Evolutionary conservation across 257 asterid species (phyloP).

Genomic region (Gentiana dahurica): DNA sequence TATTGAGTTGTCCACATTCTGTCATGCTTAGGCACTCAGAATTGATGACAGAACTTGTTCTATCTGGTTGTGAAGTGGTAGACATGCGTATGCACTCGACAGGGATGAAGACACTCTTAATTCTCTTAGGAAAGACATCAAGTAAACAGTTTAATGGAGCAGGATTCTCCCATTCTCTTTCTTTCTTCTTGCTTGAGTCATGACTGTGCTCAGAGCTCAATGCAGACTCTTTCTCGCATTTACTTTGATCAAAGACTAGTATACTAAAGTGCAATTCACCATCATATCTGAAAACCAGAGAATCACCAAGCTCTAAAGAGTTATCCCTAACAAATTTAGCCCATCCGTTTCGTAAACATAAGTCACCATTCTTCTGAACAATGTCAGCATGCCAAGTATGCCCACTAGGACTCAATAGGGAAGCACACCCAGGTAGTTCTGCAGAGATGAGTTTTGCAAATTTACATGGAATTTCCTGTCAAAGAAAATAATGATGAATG

Average conservation of each 20-base stretch:
- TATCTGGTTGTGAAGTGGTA: no score
- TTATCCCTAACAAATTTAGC: constrained; percentile 35
- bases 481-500: not conserved
- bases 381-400: constrained; percentile 32
- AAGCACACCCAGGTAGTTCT: constrained; percentile 16
- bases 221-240: constrained; percentile 73
- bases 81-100: constrained; percentile 15
- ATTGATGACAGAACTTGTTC: constrained; percentile 30
- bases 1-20: constrained; percentile 18
- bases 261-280: constrained; percentile 62
- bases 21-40: constrained; percentile 16
- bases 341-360: constrained; percentile 38
- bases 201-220: constrained; percentile 50
- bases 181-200: constrained; percentile 34
- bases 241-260: constrained; percentile 58
- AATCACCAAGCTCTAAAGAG: constrained; percentile 29
- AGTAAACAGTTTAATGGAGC: constrained; percentile 30
- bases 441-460: constrained; percentile 43
- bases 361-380: constrained; percentile 20
- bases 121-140: constrained; percentile 58
- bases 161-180: constrained; percentile 52
- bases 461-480: constrained; percentile 60
- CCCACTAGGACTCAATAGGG: constrained; percentile 46
- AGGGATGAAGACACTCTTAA: constrained; percentile 35
- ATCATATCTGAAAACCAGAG: constrained; percentile 51